These are phyloP conservation scores for Triticum urartu DNA, from an alignment of 176 grass and related monocot species.

Conservation along the genomic window DNA sequence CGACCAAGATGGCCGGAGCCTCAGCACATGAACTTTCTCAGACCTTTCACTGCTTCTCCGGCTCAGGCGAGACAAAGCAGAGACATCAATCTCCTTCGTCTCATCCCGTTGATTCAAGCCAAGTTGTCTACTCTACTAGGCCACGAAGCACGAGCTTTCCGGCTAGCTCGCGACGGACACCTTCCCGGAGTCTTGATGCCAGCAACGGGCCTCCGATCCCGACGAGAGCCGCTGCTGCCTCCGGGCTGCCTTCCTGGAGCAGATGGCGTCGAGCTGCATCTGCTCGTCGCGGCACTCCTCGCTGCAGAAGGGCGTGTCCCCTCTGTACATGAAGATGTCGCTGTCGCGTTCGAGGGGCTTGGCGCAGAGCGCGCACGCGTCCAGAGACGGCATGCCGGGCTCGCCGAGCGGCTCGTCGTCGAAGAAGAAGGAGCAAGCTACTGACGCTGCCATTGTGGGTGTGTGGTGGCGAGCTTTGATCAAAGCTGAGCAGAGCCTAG, in stretches of 20 bases:
- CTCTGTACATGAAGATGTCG: slow-evolving; percentile 65
- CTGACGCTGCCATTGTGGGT: slow-evolving; percentile 1
- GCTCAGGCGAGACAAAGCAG: no score
- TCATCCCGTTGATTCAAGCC: neutral
- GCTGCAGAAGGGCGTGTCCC: slow-evolving; percentile 70
- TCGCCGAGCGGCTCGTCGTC: slow-evolving; percentile 17
- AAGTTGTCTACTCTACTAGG: neutral
- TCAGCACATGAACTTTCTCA: neutral
- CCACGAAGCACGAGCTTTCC: neutral
- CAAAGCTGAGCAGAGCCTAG: neutral
- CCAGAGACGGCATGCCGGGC: slow-evolving; percentile 14
- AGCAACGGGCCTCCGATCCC: neutral
- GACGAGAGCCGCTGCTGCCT: neutral
- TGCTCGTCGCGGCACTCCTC: slow-evolving; percentile 58
- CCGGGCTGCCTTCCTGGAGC: neutral
- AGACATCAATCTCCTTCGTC: neutral
- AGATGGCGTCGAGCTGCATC: slow-evolving; percentile 40
- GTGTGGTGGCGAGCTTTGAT: no score
- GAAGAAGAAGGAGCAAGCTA: slow-evolving; percentile 28
- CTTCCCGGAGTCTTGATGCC: slow-evolving; percentile 15
- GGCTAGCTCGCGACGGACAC: slow-evolving; percentile 18
- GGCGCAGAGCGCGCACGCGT: slow-evolving; percentile 51
- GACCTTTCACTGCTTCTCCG: neutral
- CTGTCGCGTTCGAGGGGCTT: slow-evolving; percentile 43
- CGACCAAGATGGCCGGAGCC: slow-evolving; percentile 19